Percentiles rank a stretch among this genome's conserved stretches.
Evolutionary conservation across 257 asterid species (phyloP).

Genomic region (Nicotiana tomentosiformis): DNA sequence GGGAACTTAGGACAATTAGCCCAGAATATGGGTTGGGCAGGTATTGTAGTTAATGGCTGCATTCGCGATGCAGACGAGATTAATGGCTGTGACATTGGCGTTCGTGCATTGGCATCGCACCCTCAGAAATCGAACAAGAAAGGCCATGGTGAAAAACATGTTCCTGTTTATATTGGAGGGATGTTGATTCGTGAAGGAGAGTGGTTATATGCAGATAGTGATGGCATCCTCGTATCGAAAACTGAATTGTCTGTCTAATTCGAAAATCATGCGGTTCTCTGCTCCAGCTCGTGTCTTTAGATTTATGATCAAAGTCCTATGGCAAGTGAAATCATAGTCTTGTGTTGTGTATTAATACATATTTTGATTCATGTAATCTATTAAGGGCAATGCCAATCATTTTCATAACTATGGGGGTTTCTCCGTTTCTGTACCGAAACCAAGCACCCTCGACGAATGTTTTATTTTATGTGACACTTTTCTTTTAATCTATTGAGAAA

Average conservation of each 20-base stretch:
- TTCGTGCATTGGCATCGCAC: constrained; percentile 74
- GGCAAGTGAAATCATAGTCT: not conserved
- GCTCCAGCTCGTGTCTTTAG: not conserved
- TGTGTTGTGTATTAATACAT: not conserved
- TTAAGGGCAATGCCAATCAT: not conserved
- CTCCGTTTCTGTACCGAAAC: not conserved
- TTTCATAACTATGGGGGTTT: not conserved
- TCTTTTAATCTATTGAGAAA: no score
- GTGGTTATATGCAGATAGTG: constrained; percentile 90
- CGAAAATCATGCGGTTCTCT: not conserved
- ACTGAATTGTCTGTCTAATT: constrained; percentile 54
- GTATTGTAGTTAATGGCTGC: constrained; percentile 70
- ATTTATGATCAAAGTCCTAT: not conserved
- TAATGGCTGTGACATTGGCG: constrained; percentile 74
- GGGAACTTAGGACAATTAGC: constrained; percentile 76
- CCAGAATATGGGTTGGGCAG: constrained; percentile 75
- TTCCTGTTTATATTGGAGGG: constrained; percentile 51
- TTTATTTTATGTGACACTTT: no score
- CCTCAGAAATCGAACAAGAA: constrained; percentile 70
- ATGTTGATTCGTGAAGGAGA: constrained; percentile 59
- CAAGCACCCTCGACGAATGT: not conserved
- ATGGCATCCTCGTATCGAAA: constrained; percentile 72
- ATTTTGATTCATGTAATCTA: not conserved
- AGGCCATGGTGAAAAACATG: constrained; percentile 57
- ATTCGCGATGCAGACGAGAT: constrained; percentile 82